phyloP scores from a whole-genome alignment of 257 asterid species.

The Ilex asprella region DNA sequence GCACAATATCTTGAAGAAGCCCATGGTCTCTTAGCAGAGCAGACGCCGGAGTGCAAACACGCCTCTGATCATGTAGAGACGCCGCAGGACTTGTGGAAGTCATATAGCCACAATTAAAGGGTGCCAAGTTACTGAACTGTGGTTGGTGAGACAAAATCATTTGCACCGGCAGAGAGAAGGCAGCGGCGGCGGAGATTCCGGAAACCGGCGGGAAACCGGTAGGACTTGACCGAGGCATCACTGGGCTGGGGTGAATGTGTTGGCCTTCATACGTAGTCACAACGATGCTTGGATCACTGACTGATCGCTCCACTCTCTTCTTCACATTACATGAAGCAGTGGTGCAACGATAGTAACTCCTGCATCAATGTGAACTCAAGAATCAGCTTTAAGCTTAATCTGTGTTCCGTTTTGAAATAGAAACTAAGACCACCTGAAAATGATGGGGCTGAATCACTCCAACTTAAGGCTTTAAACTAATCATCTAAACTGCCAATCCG shows the following conservation, averaged over 20 bases:
- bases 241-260: conserved; percentile 66
- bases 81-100: background rate
- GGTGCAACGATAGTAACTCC: conserved; percentile 86
- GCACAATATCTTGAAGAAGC: conserved; percentile 53
- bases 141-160: conserved; percentile 12
- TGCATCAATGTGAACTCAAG: conserved; percentile 4
- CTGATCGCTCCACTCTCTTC: conserved; percentile 71
- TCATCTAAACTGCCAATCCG: too few species aligned
- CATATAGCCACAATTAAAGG: conserved; percentile 12
- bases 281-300: conserved; percentile 44
- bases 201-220: conserved; percentile 11
- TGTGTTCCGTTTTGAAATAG: too few species aligned
- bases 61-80: conserved; percentile 13
- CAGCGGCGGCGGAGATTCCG: background rate
- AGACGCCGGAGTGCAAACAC: conserved; percentile 19
- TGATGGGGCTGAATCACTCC: background rate
- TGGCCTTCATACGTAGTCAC: conserved; percentile 80
- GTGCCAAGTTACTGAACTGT: conserved; percentile 5
- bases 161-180: conserved; percentile 2
- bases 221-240: conserved; percentile 22
- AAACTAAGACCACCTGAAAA: background rate
- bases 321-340: conserved; percentile 63
- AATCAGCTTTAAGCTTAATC: background rate
- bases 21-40: conserved; percentile 29
- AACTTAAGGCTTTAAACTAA: too few species aligned